Percentiles rank a stretch among this genome's conserved stretches.
These are phyloP conservation scores for Myriosclerotinia duriaeana DNA, from an alignment of 2,329 filamentous ascomycete genomes.

Conservation along the genomic window DNA sequence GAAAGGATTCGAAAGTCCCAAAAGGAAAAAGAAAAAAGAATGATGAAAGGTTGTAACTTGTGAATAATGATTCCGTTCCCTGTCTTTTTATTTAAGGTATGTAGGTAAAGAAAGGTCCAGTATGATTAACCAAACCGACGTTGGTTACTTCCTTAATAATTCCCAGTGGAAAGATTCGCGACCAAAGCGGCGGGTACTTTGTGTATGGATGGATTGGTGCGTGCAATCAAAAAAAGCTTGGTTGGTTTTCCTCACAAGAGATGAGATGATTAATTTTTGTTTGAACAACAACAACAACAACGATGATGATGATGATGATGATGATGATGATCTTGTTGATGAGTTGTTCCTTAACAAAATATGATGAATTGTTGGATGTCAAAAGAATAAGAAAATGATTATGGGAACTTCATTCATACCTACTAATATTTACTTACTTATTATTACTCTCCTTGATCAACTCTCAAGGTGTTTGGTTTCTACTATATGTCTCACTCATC, in stretches of 20 bases:
- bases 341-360: background rate
- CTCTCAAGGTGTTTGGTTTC: constrained; percentile 11
- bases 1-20: background rate
- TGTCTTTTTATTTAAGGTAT: background rate
- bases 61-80: constrained; percentile 5
- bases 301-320: background rate
- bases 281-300: background rate
- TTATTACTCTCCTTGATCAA: too few species aligned
- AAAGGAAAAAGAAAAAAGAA: background rate
- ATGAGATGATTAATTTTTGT: background rate
- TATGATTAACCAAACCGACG: background rate
- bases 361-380: too few species aligned
- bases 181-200: background rate
- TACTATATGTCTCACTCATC: background rate
- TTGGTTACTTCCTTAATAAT: constrained; percentile 9
- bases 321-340: background rate
- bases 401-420: too few species aligned
- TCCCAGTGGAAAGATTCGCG: background rate
- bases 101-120: background rate
- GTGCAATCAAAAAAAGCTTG: background rate
- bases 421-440: too few species aligned
- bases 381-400: too few species aligned
- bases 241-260: too few species aligned
- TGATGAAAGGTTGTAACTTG: background rate
- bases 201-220: background rate